Percentiles rank a stretch among this genome's conserved stretches.
These are phyloP conservation scores for Gonapodya prolifera DNA, from an alignment of 192 early-diverging fungal genomes.

Conservation along the genomic window DNA sequence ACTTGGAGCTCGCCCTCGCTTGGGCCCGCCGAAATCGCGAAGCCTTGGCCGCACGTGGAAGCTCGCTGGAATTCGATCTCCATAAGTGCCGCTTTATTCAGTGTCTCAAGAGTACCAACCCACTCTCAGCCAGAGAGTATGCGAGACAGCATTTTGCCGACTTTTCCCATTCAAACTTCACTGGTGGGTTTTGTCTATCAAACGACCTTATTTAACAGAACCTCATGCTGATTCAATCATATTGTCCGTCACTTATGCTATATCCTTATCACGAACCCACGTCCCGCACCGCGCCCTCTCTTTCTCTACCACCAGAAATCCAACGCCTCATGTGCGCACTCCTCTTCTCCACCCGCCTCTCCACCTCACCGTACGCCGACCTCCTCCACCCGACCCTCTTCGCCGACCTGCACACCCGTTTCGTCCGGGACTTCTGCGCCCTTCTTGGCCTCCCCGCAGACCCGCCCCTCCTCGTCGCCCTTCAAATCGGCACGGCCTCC, in stretches of 20 bases:
- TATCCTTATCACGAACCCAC: not conserved
- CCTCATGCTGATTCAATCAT: not conserved
- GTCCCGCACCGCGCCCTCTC: not conserved
- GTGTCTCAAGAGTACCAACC: slow-evolving; percentile 33
- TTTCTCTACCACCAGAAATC: slow-evolving; percentile 27
- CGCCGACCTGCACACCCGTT: slow-evolving; percentile 45
- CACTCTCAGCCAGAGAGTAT: slow-evolving; percentile 57
- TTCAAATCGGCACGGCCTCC: slow-evolving; percentile 65
- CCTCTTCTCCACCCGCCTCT: slow-evolving; percentile 27
- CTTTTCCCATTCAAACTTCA: slow-evolving; percentile 46
- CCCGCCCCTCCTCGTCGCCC: slow-evolving; percentile 33
- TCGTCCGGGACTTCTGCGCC: slow-evolving; percentile 68
- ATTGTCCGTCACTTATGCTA: not conserved
- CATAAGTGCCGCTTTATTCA: slow-evolving; percentile 68
- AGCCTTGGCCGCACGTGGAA: slow-evolving; percentile 37
- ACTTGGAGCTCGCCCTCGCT: slow-evolving; percentile 51
- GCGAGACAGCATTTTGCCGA: slow-evolving; percentile 52
- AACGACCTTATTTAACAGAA: not conserved
- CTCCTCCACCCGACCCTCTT: slow-evolving; percentile 23
- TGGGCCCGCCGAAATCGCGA: slow-evolving; percentile 58
- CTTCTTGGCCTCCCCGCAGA: slow-evolving; percentile 58
- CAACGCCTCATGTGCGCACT: slow-evolving; percentile 35
- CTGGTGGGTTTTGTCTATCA: slow-evolving; percentile 33
- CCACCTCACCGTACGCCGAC: slow-evolving; percentile 33
- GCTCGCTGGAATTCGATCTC: slow-evolving; percentile 78